Percentiles rank a stretch among this genome's conserved stretches.
Conservation (phyloP, 2,329 filamentous ascomycete species). For the Arthrobotrys sphaeroides region DNA sequence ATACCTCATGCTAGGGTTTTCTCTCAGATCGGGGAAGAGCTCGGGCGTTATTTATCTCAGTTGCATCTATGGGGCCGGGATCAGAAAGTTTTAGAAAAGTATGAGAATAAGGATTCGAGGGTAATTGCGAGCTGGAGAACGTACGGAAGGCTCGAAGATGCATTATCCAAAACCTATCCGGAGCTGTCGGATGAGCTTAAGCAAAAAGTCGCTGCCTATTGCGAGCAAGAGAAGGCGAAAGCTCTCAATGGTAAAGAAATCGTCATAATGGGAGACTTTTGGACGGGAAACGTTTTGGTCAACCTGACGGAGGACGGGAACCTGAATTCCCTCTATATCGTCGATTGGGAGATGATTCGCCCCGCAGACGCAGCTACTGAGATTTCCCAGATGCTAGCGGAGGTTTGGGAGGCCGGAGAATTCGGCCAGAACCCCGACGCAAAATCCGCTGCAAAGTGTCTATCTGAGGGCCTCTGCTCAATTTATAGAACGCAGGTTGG, state of each 20-base stretch:
- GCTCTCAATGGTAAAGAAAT: constrained; percentile 13
- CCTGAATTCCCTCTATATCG: constrained; percentile 36
- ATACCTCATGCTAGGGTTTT: constrained; percentile 31
- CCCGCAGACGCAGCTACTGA: constrained; percentile 39
- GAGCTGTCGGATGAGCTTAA: constrained; percentile 20
- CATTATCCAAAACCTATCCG: constrained; percentile 19
- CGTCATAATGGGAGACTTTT: constrained; percentile 54
- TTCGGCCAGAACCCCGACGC: constrained; percentile 31
- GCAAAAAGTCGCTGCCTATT: constrained; percentile 16
- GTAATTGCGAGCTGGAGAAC: constrained; percentile 51
- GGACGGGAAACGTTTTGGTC: constrained; percentile 49
- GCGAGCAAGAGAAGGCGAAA: constrained; percentile 29
- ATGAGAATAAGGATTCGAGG: constrained; percentile 38
- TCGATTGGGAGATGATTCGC: constrained; percentile 50
- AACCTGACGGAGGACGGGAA: constrained; percentile 16
- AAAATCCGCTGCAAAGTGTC: constrained; percentile 20
- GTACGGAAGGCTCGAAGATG: constrained; percentile 24
- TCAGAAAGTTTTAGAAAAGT: constrained; percentile 17
- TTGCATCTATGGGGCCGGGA: constrained; percentile 32
- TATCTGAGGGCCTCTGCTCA: constrained; percentile 24
- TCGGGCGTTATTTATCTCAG: constrained; percentile 27
- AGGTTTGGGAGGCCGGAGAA: constrained; percentile 49
- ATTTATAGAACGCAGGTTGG: constrained; percentile 1
- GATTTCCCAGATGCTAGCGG: constrained; percentile 50
- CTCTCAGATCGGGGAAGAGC: constrained; percentile 40